A percentile compares a stretch with the other conserved stretches of the same genome.
Evolutionary conservation across 352 stramenopile species (phyloP).

Genomic region (Pythium utonaiense): DNA sequence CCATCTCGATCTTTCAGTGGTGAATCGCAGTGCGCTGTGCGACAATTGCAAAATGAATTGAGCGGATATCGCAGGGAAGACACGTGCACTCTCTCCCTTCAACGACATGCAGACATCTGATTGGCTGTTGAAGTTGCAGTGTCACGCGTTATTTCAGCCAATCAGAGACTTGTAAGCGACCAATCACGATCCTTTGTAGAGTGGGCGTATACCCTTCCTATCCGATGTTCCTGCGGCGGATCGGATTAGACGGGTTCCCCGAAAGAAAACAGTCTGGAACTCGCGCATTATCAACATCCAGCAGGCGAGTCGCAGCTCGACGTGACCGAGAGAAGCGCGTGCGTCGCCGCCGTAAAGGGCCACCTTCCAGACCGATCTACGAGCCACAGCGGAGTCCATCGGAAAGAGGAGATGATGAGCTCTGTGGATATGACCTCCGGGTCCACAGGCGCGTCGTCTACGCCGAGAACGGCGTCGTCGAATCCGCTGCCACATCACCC

Average conservation of each 20-base stretch:
- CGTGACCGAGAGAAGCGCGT: neutral
- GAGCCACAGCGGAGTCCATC: neutral
- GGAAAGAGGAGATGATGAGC: slow-evolving; percentile 24
- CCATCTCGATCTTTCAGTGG: slow-evolving; percentile 22
- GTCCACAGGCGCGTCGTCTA: slow-evolving; percentile 14
- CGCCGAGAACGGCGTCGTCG: slow-evolving; percentile 11
- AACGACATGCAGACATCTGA: slow-evolving; percentile 7
- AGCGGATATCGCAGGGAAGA: neutral
- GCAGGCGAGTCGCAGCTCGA: neutral
- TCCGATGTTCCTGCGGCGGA: slow-evolving; percentile 15
- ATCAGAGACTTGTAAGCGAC: neutral
- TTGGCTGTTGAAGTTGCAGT: slow-evolving; percentile 20
- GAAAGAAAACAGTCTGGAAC: slow-evolving; percentile 20
- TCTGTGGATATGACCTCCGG: slow-evolving; percentile 24
- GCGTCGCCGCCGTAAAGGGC: neutral
- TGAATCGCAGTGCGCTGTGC: slow-evolving; percentile 9
- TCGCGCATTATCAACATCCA: slow-evolving; percentile 11
- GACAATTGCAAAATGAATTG: slow-evolving; percentile 5
- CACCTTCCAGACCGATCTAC: neutral
- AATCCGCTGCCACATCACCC: slow-evolving; percentile 10
- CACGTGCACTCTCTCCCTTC: neutral
- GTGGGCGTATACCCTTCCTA: neutral
- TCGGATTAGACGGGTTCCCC: slow-evolving; percentile 6
- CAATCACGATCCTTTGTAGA: neutral
- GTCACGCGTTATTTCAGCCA: slow-evolving; percentile 20